Conservation (phyloP, 139 green algal genomes). For the Pleodorina starrii region DNA sequence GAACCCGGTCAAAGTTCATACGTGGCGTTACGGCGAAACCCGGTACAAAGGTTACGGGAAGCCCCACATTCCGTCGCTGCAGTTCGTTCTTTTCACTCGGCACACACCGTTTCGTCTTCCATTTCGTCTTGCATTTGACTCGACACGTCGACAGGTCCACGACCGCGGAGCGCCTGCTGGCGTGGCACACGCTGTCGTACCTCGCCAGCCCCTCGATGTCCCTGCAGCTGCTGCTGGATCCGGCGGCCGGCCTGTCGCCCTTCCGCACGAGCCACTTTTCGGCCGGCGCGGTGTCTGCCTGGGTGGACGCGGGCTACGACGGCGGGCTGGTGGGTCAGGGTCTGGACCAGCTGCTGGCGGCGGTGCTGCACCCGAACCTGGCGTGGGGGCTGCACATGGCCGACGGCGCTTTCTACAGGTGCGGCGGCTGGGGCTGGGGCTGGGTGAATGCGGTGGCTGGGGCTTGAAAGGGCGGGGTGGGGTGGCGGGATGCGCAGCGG, state of each 20-base stretch:
- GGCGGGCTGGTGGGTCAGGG: neutral
- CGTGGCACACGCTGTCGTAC: slow-evolving; percentile 6
- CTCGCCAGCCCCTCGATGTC: neutral
- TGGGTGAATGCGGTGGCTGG: too few species aligned
- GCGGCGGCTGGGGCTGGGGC: too few species aligned
- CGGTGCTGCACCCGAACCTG: slow-evolving; percentile 1
- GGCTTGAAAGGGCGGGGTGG: too few species aligned
- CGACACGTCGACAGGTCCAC: neutral
- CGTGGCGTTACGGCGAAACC: too few species aligned
- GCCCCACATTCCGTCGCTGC: too few species aligned
- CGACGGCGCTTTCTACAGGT: neutral
- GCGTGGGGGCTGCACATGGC: slow-evolving; percentile 18
- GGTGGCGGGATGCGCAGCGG: too few species aligned
- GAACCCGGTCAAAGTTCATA: too few species aligned
- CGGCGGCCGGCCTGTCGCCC: neutral
- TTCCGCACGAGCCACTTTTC: slow-evolving; percentile 20
- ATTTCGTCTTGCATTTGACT: too few species aligned
- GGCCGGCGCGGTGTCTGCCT: neutral
- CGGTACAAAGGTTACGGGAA: too few species aligned
- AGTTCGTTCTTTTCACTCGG: too few species aligned
- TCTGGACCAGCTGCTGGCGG: neutral
- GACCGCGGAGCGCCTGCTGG: neutral
- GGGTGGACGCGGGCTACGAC: slow-evolving; percentile 16
- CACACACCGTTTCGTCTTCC: too few species aligned
- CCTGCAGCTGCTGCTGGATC: neutral